Conservation (phyloP, 1,284 basidiomycete genomes). For the Austroboletus novae-zelandiae region DNA sequence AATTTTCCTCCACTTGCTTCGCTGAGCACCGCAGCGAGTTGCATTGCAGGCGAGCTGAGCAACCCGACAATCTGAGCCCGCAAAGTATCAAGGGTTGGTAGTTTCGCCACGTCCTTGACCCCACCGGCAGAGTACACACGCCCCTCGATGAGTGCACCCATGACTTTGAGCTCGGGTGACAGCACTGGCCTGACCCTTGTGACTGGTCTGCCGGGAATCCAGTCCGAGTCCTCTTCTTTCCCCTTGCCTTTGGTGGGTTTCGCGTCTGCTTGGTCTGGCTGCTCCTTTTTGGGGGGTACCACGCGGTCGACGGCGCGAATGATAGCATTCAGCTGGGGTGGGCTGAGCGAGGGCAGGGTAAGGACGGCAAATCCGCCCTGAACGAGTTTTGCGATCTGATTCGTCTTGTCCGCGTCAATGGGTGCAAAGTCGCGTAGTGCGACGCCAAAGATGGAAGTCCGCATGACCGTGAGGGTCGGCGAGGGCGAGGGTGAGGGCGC, state of each 20-base stretch:
- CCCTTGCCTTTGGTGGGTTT: slow-evolving; percentile 42
- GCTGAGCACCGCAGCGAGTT: slow-evolving; percentile 65
- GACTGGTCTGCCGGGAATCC: slow-evolving; percentile 62
- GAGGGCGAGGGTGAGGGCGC: slow-evolving; percentile 40
- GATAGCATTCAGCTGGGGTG: slow-evolving; percentile 65
- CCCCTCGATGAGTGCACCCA: slow-evolving; percentile 76
- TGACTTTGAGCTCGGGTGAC: slow-evolving; percentile 63
- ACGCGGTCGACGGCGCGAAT: slow-evolving; percentile 66
- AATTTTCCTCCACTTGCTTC: slow-evolving; percentile 73
- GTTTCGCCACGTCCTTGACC: slow-evolving; percentile 58
- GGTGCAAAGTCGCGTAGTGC: slow-evolving; percentile 59
- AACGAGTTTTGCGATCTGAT: slow-evolving; percentile 52
- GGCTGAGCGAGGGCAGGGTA: slow-evolving; percentile 64
- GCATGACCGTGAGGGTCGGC: slow-evolving; percentile 62
- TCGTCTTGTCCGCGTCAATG: slow-evolving; percentile 47
- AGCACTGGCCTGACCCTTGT: slow-evolving; percentile 53
- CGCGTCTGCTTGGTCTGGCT: slow-evolving; percentile 41
- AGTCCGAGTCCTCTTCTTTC: slow-evolving; percentile 56
- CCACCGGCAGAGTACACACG: slow-evolving; percentile 57
- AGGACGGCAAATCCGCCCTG: slow-evolving; percentile 65
- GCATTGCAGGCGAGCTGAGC: slow-evolving; percentile 66
- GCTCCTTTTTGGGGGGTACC: slow-evolving; percentile 54
- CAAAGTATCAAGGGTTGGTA: slow-evolving; percentile 70
- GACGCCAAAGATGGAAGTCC: slow-evolving; percentile 70
- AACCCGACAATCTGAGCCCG: slow-evolving; percentile 74